Base-by-base conservation (phyloP, 2,329 filamentous ascomycete species). In the Aspergillus calidoustus region DNA sequence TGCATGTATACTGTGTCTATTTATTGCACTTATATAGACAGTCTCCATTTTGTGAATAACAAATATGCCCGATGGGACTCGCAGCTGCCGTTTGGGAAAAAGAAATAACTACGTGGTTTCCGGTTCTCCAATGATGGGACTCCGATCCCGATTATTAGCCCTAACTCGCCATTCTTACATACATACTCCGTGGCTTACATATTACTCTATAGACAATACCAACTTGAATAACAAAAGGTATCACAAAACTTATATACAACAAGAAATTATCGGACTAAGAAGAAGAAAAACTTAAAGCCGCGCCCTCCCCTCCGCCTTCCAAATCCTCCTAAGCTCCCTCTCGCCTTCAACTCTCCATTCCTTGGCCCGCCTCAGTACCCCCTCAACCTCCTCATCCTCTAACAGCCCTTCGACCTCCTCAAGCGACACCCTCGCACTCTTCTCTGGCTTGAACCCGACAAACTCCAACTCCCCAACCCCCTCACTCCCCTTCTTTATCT, bases 281-380 rank as follows among this genome's bases (percentile, higher is more conserved):
- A 31, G 11, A 38, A 23, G 31, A 7, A n/a, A 7, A 25, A 23
- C n/a, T 25, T 56, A 68, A 28, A 66, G 34, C 46, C 55, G 72
- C 62, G 77, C 70, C 54, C 62, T 73, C 19, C 23, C 22, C 59
- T 72, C 51, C 9, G 44, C 71, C 44, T 55, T 67, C 73, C 72
- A 77, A 57, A 71, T 63, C 54, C 62, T 69, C 53, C 69, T 60
- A 25, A 80, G 62, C 19, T 72, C 69, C 44, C 67, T 68, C 67
- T 81, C 79, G 6, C 74, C 72, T 34, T 71, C 70, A 22, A 74
- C 31, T 8, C 76, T 70, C 71, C 73, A 76, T n/a, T 71, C 62
- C 59, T 66, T 68, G 49, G 67, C 71, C 23, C 52, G 67, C 9
- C 62, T 62, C 62, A 81, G 62, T 3, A 67, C 57, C 22, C 66